These are phyloP conservation scores for Simmondsia chinensis DNA, from an alignment of 148 eudicot species.

Conservation along the genomic window DNA sequence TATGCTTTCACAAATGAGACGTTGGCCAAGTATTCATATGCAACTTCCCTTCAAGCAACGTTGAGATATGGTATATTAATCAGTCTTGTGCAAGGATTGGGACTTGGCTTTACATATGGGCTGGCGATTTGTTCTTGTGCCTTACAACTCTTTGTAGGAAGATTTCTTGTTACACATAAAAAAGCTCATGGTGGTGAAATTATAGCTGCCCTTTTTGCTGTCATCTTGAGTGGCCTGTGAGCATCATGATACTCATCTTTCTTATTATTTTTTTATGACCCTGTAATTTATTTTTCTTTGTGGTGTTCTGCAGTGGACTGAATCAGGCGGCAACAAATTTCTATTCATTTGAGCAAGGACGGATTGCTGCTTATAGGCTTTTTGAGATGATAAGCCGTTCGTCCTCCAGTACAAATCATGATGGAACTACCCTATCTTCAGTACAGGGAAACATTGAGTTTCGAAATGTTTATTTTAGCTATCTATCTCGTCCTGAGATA, in stretches of 20 bases:
- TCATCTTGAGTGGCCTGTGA: conserved; percentile 97
- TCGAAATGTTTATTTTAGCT: conserved; percentile 96
- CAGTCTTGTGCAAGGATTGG: conserved; percentile 99
- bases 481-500: conserved; percentile 94
- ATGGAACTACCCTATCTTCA: conserved; percentile 51
- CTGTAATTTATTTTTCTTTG: conserved; percentile 5
- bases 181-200: conserved; percentile 95
- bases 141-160: conserved; percentile 95
- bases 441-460: conserved; percentile 96
- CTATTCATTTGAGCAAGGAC: conserved; percentile 97
- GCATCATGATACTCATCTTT: conserved; percentile 16
- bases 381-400: conserved; percentile 98
- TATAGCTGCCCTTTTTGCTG: conserved; percentile 81
- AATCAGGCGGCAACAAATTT: conserved; percentile 99
- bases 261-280: neutral
- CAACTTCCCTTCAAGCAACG: conserved; percentile 94
- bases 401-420: conserved; percentile 63
- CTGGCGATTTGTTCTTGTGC: conserved; percentile 99
- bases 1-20: conserved; percentile 93
- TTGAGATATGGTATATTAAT: conserved; percentile 94
- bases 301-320: conserved; percentile 51
- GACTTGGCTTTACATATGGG: conserved; percentile 97
- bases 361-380: conserved; percentile 96
- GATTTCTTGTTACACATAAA: conserved; percentile 61
- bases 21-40: conserved; percentile 95